A percentile compares a stretch with the other conserved stretches of the same genome.
Conservation (phyloP, 495 filamentous ascomycete genomes). For the Lophium mytilinum region DNA sequence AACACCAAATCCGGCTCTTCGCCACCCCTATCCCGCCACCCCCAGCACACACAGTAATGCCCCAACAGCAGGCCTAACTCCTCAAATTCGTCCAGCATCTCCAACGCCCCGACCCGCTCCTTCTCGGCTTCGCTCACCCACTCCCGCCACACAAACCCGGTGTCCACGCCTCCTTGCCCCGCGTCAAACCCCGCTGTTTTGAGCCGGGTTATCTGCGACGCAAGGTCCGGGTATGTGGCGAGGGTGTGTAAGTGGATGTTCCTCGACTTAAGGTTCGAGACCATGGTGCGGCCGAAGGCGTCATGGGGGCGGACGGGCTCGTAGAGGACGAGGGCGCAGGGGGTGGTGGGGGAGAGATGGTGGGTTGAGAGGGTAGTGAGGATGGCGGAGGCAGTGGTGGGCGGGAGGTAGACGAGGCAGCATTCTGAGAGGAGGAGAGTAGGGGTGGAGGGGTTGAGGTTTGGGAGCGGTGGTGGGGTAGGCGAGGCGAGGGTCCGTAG, state of each 20-base stretch:
- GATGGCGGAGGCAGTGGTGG: slow-evolving; percentile 50
- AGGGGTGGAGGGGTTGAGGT: slow-evolving; percentile 47
- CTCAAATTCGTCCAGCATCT: slow-evolving; percentile 92
- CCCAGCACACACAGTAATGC: slow-evolving; percentile 91
- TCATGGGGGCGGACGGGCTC: slow-evolving; percentile 80
- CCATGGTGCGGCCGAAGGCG: slow-evolving; percentile 83
- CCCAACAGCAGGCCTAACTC: slow-evolving; percentile 82
- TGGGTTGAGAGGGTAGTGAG: slow-evolving; percentile 56
- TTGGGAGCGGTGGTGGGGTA: slow-evolving; percentile 26
- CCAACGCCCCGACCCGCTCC: slow-evolving; percentile 65
- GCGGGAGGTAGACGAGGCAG: slow-evolving; percentile 80
- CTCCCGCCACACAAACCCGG: slow-evolving; percentile 64
- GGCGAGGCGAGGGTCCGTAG: slow-evolving; percentile 51
- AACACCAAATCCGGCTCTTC: slow-evolving; percentile 13
- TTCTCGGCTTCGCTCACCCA: slow-evolving; percentile 72
- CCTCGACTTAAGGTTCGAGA: slow-evolving; percentile 77
- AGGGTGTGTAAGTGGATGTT: slow-evolving; percentile 80
- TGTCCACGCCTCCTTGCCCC: slow-evolving; percentile 54
- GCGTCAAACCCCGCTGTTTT: slow-evolving; percentile 49
- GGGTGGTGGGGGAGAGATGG: slow-evolving; percentile 38
- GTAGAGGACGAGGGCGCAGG: slow-evolving; percentile 68
- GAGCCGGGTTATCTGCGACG: slow-evolving; percentile 59
- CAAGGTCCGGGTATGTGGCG: slow-evolving; percentile 55
- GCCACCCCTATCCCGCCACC: slow-evolving; percentile 47
- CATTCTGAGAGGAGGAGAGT: slow-evolving; percentile 88